Conservation (phyloP, 352 stramenopile species). For the Globisporangium paddicum region DNA sequence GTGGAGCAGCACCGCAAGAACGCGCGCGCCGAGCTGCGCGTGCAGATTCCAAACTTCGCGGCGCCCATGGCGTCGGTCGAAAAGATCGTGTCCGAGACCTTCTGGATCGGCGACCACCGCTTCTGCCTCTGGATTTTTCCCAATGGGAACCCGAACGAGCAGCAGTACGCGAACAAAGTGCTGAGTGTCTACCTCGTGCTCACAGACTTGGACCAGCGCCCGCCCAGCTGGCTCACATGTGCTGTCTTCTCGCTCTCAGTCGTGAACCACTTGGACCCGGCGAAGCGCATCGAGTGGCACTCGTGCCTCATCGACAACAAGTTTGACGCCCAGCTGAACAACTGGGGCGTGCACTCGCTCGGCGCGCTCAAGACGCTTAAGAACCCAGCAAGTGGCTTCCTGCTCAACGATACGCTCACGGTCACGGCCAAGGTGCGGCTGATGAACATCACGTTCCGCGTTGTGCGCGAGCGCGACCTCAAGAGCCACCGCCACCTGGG, state of each 20-base stretch:
- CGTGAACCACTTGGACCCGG: conserved; percentile 36
- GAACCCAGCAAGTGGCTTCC: conserved; percentile 48
- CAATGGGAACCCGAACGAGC: conserved; percentile 75
- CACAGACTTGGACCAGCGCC: conserved; percentile 53
- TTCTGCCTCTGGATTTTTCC: conserved; percentile 83
- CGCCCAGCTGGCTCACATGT: conserved; percentile 67
- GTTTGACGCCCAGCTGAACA: conserved; percentile 68
- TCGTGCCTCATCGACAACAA: conserved; percentile 82
- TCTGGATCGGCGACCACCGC: conserved; percentile 57
- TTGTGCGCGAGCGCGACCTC: conserved; percentile 60
- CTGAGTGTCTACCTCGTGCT: conserved; percentile 81
- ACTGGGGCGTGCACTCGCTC: conserved; percentile 80
- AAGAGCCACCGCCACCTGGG: conserved; percentile 45
- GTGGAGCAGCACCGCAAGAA: conserved; percentile 41
- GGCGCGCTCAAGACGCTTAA: conserved; percentile 48
- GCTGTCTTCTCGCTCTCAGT: conserved; percentile 73
- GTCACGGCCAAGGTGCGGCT: conserved; percentile 62
- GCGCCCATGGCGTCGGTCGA: conserved; percentile 31
- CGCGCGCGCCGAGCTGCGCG: conserved; percentile 45
- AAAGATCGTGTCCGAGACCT: conserved; percentile 78
- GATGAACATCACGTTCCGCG: conserved; percentile 75
- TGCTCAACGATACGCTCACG: conserved; percentile 46
- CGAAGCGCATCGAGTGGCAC: conserved; percentile 68
- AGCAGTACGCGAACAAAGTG: conserved; percentile 55
- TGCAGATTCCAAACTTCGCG: conserved; percentile 53